Evolutionary conservation across 164 flowering plant genomes (phyloP), one percentile per base, ranked within the genome.

Genomic region (Kingdonia uniflora): DNA sequence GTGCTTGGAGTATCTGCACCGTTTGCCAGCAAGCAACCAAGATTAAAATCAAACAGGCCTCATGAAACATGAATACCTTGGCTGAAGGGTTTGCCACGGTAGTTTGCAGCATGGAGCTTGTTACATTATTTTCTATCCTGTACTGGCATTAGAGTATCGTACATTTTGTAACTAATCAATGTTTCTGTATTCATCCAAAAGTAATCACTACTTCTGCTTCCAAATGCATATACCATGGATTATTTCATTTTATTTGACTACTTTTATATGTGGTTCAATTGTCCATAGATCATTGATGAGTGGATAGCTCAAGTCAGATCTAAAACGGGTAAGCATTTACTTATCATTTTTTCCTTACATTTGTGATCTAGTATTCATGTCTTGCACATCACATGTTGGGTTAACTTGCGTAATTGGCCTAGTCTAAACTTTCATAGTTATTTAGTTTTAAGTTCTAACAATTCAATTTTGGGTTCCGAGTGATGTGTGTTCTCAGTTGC

Each of bases 11-110:
- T 60, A 35, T 54, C 66, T 69, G 69, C 81, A 76, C 68, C 76
- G 71, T 67, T 76, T 84, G 84, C 84, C 97, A 85, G 87, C 78
- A 81, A 77, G 79, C 87, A 81, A 81, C 91, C 94, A 51, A 85
- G 0, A 83, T 64, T 58, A 38, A 73, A 52, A 21, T 19, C 20
- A 46, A 47, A 68, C 68, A 37, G 64, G 70, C 63, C 56, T 11
- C 42, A 42, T 54, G 1, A 19, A n/a, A 26, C 42, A 10, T 12
- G 19, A 46, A 39, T 55, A 13, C 42, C 62, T 17, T 29, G 40
- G 49, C 46, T 52, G 39, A 55, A 64, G 52, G 26, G 21, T 54
- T 57, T 60, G 52, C 56, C 46, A 60, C 55, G 66, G 53, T 52
- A 50, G 45, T 49, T 51, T 64, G 45, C 44, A 46, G 35, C 35